Evolutionary conservation across 1,284 basidiomycete genomes (phyloP).

Genomic region (Meira nashicola): DNA sequence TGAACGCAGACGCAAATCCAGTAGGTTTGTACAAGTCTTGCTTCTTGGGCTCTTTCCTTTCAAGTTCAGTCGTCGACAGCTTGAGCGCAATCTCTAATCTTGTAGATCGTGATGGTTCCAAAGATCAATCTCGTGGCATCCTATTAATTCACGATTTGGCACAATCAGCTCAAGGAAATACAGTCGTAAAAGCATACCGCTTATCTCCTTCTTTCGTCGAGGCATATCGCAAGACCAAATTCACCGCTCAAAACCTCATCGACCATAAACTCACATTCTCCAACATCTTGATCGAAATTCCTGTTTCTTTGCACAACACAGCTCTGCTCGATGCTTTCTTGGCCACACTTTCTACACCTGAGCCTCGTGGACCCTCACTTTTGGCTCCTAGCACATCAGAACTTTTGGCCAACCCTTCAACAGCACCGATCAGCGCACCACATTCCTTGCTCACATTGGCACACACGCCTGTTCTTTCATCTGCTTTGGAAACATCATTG

Average conservation of each 20-base stretch:
- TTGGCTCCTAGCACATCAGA: constrained; percentile 30
- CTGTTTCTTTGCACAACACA: constrained; percentile 81
- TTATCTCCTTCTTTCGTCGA: constrained; percentile 77
- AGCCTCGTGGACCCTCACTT: constrained; percentile 49
- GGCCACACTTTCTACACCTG: constrained; percentile 62
- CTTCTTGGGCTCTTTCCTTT: constrained; percentile 62
- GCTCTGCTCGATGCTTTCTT: constrained; percentile 81
- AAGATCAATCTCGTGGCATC: constrained; percentile 46
- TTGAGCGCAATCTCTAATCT: constrained; percentile 42
- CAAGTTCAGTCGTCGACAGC: constrained; percentile 82
- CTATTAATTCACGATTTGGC: constrained; percentile 51
- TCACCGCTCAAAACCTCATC: constrained; percentile 75
- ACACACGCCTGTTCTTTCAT: constrained; percentile 50
- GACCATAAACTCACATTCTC: constrained; percentile 82
- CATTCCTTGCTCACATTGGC: constrained; percentile 48
- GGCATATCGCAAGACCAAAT: constrained; percentile 79
- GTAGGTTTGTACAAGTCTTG: constrained; percentile 97
- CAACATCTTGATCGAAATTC: constrained; percentile 82
- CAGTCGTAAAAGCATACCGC: constrained; percentile 85
- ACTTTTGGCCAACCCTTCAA: constrained; percentile 39
- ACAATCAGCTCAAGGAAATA: constrained; percentile 68
- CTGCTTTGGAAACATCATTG: constrained; percentile 47
- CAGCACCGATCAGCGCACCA: constrained; percentile 35
- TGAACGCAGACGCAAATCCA: constrained; percentile 87
- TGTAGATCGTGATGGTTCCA: constrained; percentile 49